These are phyloP conservation scores for Euphrasia confusa DNA, from an alignment of 257 asterid genomes.

Conservation along the genomic window DNA sequence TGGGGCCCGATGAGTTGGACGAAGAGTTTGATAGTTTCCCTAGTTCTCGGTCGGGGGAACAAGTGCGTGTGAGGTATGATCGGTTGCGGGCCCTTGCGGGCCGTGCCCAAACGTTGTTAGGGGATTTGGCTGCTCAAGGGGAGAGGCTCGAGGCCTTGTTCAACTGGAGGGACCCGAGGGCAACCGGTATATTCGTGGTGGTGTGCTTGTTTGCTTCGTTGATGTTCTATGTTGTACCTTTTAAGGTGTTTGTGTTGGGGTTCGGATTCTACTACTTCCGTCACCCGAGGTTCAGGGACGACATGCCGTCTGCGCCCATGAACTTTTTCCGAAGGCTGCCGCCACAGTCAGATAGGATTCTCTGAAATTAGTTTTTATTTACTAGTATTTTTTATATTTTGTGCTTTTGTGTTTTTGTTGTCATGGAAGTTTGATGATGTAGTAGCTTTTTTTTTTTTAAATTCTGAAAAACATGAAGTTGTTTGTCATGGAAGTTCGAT, in stretches of 20 bases:
- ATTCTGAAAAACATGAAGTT: background rate
- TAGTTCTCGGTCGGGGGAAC: constrained; percentile 49
- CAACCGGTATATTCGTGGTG: constrained; percentile 66
- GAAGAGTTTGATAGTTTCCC: constrained; percentile 89
- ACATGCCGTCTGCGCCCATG: constrained; percentile 78
- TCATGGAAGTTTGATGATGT: background rate
- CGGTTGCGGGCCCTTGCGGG: constrained; percentile 77
- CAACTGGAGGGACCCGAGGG: constrained; percentile 88
- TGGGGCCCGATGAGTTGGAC: constrained; percentile 72
- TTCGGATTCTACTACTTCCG: constrained; percentile 70
- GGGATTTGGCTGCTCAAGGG: constrained; percentile 85
- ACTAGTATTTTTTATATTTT: background rate
- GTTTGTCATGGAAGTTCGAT: background rate
- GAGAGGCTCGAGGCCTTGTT: constrained; percentile 84
- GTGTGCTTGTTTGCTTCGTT: constrained; percentile 62
- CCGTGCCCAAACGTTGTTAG: constrained; percentile 74
- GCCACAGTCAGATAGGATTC: constrained; percentile 71
- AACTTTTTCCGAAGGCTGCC: constrained; percentile 87
- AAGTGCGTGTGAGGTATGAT: constrained; percentile 57
- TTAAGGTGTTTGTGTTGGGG: constrained; percentile 58
- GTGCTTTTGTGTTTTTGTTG: background rate
- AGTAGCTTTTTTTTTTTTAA: background rate
- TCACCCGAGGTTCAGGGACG: constrained; percentile 79
- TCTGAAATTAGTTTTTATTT: constrained; percentile 30
- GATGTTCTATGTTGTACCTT: constrained; percentile 61